These are phyloP conservation scores for Apiospora rasikravindrae DNA, from an alignment of 2,329 filamentous ascomycete species.

Conservation along the genomic window DNA sequence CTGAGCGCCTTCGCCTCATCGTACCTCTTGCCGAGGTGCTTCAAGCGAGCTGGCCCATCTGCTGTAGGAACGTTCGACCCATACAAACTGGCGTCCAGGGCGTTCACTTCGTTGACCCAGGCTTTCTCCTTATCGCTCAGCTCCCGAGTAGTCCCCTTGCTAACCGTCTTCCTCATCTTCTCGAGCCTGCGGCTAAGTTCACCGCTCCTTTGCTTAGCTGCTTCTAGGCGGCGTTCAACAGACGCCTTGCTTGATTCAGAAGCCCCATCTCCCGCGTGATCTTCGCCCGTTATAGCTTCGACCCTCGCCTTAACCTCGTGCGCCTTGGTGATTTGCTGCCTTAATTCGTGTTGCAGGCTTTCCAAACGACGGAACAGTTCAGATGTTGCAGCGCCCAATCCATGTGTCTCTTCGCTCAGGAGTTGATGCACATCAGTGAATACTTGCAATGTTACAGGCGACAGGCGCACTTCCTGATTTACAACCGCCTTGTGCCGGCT, in stretches of 20 bases:
- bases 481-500: conserved; percentile 65
- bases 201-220: conserved; percentile 52
- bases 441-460: conserved; percentile 71
- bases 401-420: conserved; percentile 71
- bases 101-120: conserved; percentile 51
- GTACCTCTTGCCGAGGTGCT: conserved; percentile 61
- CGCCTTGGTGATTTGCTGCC: conserved; percentile 69
- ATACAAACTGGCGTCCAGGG: conserved; percentile 47
- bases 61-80: conserved; percentile 38
- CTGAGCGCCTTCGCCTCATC: conserved; percentile 60
- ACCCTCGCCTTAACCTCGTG: conserved; percentile 70
- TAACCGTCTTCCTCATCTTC: conserved; percentile 45
- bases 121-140: conserved; percentile 67
- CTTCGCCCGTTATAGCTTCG: conserved; percentile 67
- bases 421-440: conserved; percentile 76
- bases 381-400: conserved; percentile 70
- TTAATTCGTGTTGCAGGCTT: conserved; percentile 69
- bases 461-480: conserved; percentile 72
- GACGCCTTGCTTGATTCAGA: conserved; percentile 60
- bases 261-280: conserved; percentile 55
- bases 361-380: conserved; percentile 76
- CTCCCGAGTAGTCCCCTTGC: conserved; percentile 53
- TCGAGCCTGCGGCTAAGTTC: conserved; percentile 60
- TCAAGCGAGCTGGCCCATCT: conserved; percentile 45
- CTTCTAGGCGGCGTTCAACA: conserved; percentile 59